These are phyloP conservation scores for Dendrocalamus latiflorus DNA, from an alignment of 202 grass and related monocot species.

Conservation along the genomic window DNA sequence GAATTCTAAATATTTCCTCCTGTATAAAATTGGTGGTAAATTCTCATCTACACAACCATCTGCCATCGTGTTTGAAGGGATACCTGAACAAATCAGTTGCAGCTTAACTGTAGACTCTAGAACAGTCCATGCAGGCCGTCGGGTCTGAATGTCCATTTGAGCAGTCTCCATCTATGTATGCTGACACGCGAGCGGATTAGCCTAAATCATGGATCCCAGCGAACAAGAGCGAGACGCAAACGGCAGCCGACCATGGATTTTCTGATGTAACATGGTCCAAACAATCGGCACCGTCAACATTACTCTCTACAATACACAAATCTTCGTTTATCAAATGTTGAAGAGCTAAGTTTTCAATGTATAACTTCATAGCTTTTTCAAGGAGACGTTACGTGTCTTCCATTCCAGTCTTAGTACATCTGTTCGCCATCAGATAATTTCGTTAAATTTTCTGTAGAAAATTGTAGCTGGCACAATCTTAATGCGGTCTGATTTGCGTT, in stretches of 20 bases:
- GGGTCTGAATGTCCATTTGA: not conserved
- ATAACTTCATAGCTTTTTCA: not conserved
- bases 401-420: not conserved
- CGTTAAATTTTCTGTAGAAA: not conserved
- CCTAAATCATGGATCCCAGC: not conserved
- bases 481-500: not conserved
- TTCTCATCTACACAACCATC: not conserved
- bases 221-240: not conserved
- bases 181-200: constrained; percentile 26
- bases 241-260: constrained; percentile 28
- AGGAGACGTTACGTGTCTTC: not conserved
- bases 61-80: not conserved
- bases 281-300: not conserved
- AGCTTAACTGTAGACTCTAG: constrained; percentile 3
- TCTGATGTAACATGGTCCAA: not conserved
- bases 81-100: not conserved
- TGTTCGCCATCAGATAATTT: not conserved
- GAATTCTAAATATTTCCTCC: not conserved
- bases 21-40: not conserved
- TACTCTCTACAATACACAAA: not conserved
- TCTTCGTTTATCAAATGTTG: not conserved
- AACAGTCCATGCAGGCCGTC: not conserved
- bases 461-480: not conserved
- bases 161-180: constrained; percentile 19
- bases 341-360: not conserved